Evolutionary conservation across 2,329 filamentous ascomycete genomes (phyloP).

Genomic region (Fusarium citri): DNA sequence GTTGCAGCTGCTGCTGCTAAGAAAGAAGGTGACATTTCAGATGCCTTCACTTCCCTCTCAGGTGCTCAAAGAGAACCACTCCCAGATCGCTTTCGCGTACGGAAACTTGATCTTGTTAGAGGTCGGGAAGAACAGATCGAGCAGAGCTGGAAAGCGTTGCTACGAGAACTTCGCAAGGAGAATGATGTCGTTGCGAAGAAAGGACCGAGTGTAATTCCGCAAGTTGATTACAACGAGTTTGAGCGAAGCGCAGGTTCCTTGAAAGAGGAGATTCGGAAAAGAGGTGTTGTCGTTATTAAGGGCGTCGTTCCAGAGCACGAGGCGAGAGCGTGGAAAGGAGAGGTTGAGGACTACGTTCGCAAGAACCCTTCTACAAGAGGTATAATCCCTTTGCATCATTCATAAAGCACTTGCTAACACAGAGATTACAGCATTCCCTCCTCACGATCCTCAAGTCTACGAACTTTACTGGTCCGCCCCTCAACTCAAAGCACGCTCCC

Average conservation of each 20-base stretch:
- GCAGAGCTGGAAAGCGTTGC: constrained; percentile 61
- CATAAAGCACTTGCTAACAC: background rate
- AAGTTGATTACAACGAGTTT: constrained; percentile 61
- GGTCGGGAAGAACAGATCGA: constrained; percentile 62
- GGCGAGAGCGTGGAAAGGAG: constrained; percentile 73
- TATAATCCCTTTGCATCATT: constrained; percentile 20
- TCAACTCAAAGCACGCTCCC: constrained; percentile 74
- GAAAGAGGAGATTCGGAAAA: constrained; percentile 65
- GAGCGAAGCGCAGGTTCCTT: constrained; percentile 52
- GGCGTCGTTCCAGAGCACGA: constrained; percentile 73
- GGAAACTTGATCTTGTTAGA: constrained; percentile 65
- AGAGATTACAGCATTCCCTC: constrained; percentile 68
- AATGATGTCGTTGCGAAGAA: constrained; percentile 59
- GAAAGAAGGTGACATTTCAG: constrained; percentile 71
- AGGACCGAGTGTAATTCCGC: constrained; percentile 64
- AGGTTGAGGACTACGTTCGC: constrained; percentile 72
- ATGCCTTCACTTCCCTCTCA: constrained; percentile 70
- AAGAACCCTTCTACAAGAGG: constrained; percentile 71
- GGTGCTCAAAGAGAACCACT: constrained; percentile 59
- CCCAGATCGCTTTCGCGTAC: constrained; percentile 65
- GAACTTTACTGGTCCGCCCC: constrained; percentile 80
- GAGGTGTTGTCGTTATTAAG: constrained; percentile 72
- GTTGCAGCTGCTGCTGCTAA: constrained; percentile 50
- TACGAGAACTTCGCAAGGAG: constrained; percentile 59
- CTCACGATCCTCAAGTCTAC: constrained; percentile 75